Base-by-base conservation (phyloP, 805 yeast genomes). In the Saturnispora ahearnii region DNA sequence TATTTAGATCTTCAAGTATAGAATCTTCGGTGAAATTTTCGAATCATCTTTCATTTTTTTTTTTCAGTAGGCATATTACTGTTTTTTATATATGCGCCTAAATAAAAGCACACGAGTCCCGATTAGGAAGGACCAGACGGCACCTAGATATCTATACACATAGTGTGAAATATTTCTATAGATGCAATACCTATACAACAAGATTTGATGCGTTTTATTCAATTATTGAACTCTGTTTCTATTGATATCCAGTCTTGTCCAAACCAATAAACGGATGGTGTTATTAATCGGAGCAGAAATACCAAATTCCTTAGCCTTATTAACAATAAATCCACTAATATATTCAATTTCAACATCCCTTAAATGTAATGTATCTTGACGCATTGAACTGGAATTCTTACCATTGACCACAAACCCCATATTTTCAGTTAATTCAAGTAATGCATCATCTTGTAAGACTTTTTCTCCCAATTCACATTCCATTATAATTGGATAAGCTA, bases 311-410 rank as follows among this genome's bases (percentile, higher is more conserved):
- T 64, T 57, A 1, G 87, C 95, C 47, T 80, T 65, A 6, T 59
- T 62, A 1, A 76, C 82, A 11, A 90, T 72, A 59, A 80, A 87
- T 1, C 97, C 97, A 62, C 90, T 93, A 52, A 91, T 82, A 62
- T 77, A 84, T 53, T 82, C 85, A 21, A 91, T 77, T 61, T 91
- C 99, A 0, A 93, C 86, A 13, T 71, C 73, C 56, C 77, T 74
- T 51, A 76, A 66, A 54, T 66, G 62, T 43, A 71, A 59, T 15
- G 79, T 67, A 58, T 91, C 98, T 51, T 78, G 79, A 45, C 85
- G 69, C 90, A 84, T 84, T 13, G 87, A 79, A 8, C 85, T 74
- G 43, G 78, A 73, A 60, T 89, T 91, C 38, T 72, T 62, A 0
- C 76, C 73, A 47, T 64, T 63, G 18, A 62, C 33, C 2, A 46